Percentiles rank a stretch among this genome's conserved stretches.
Conservation (phyloP, 768 basidiomycete genomes). For the Agrocybe praecox region DNA sequence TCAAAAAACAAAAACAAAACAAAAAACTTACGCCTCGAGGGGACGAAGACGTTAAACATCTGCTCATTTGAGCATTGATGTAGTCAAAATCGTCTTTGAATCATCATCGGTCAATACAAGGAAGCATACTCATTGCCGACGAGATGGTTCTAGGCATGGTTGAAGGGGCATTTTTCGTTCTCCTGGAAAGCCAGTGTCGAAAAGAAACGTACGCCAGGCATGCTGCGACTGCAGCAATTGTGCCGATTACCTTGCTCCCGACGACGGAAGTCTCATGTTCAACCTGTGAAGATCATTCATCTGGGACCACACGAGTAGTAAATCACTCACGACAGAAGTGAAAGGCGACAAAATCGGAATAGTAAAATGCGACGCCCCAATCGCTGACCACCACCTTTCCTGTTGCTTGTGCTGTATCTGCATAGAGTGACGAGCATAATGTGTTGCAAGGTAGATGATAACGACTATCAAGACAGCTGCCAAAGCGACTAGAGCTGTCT, state of each 20-base stretch:
- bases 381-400: conserved; percentile 28
- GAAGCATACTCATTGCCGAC: background rate
- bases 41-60: too few relatives aligned
- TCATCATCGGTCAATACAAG: background rate
- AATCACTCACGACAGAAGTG: conserved; percentile 64
- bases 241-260: conserved; percentile 45
- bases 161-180: background rate
- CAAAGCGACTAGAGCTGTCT: conserved; percentile 35
- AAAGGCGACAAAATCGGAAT: conserved; percentile 81
- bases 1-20: too few relatives aligned
- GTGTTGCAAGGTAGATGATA: conserved; percentile 35
- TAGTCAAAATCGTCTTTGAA: too few relatives aligned
- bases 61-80: too few relatives aligned
- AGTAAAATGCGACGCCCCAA: conserved; percentile 64
- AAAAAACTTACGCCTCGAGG: too few relatives aligned
- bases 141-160: background rate
- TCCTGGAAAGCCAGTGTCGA: conserved; percentile 39
- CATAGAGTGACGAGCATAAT: conserved; percentile 27
- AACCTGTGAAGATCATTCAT: conserved; percentile 43
- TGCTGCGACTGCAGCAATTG: conserved; percentile 41
- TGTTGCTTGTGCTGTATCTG: conserved; percentile 16
- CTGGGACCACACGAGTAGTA: background rate
- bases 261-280: conserved; percentile 73
- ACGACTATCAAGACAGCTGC: conserved; percentile 36
- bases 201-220: conserved; percentile 43